Conservation (phyloP, 176 grass and related monocot species). For the Miscanthus lutarioriparius region DNA sequence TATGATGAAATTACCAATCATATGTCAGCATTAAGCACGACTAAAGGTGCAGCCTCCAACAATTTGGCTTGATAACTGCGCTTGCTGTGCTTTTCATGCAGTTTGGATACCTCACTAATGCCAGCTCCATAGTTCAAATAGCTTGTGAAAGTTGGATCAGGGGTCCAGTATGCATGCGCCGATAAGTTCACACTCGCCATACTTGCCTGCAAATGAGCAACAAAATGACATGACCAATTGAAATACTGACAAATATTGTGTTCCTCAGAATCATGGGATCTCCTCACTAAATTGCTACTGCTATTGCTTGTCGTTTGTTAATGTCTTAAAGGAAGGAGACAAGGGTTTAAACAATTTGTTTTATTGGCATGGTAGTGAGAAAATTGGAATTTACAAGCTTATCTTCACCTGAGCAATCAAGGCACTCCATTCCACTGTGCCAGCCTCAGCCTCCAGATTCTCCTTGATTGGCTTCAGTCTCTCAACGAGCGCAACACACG, state of each 20-base stretch:
- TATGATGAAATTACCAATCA: slow-evolving; percentile 25
- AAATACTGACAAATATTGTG: neutral
- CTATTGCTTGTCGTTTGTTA: neutral
- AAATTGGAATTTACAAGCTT: neutral
- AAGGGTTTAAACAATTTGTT: neutral
- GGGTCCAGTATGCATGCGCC: slow-evolving; percentile 56
- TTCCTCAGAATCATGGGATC: neutral
- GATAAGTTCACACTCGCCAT: slow-evolving; percentile 59
- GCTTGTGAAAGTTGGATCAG: slow-evolving; percentile 36
- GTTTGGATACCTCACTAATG: slow-evolving; percentile 59
- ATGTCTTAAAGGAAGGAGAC: neutral
- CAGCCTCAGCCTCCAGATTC: slow-evolving; percentile 42
- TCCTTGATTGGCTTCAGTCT: slow-evolving; percentile 79
- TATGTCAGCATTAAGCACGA: neutral
- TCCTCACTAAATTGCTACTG: neutral
- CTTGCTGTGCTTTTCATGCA: neutral
- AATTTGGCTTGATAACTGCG: neutral
- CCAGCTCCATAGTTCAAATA: slow-evolving; percentile 90
- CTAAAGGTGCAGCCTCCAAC: neutral
- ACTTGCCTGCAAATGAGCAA: slow-evolving; percentile 45
- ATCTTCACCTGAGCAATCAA: slow-evolving; percentile 58
- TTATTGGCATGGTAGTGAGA: neutral
- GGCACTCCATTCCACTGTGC: slow-evolving; percentile 53
- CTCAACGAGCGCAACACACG: slow-evolving; percentile 55
- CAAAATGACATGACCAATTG: neutral